phyloP scores from a whole-genome alignment of 306 rosid species.

The Ziziphus jujuba region DNA sequence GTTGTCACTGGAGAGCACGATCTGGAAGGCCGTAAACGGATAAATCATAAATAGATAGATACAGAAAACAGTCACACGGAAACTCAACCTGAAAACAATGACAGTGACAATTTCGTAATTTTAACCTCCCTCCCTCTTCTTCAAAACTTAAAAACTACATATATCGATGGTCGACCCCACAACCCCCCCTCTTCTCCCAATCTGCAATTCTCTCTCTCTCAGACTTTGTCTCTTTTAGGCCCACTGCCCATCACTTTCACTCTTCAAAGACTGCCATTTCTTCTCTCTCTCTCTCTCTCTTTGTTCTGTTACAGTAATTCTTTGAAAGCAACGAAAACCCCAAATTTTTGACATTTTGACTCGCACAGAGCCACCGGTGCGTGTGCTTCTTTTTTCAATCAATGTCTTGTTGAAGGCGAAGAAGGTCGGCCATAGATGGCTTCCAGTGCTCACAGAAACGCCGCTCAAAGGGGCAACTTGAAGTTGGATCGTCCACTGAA shows the following conservation, averaged over 20 bases:
- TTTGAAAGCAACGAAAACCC: conserved; percentile 20
- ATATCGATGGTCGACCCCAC: background rate
- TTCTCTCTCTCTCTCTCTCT: background rate
- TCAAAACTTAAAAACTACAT: background rate
- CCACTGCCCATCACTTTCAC: background rate
- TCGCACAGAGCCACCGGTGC: background rate
- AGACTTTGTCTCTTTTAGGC: background rate
- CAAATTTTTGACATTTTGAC: background rate
- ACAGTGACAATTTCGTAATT: background rate
- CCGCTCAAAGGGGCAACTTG: conserved; percentile 22
- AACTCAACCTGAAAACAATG: too few relatives aligned
- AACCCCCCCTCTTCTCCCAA: too few relatives aligned
- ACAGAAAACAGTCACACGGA: too few relatives aligned
- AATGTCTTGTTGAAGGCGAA: conserved; percentile 2
- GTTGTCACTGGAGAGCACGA: too few relatives aligned
- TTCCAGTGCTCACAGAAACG: conserved; percentile 30
- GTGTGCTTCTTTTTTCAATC: background rate
- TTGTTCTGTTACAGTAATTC: background rate
- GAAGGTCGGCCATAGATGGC: conserved; percentile 12
- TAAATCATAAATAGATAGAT: background rate
- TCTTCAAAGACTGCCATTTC: background rate
- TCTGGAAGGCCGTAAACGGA: background rate
- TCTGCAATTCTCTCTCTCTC: background rate
- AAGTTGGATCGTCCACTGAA: conserved; percentile 47
- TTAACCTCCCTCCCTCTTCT: background rate